phyloP scores from a whole-genome alignment of 495 filamentous ascomycete species.

The Penicillium samsonianum region DNA sequence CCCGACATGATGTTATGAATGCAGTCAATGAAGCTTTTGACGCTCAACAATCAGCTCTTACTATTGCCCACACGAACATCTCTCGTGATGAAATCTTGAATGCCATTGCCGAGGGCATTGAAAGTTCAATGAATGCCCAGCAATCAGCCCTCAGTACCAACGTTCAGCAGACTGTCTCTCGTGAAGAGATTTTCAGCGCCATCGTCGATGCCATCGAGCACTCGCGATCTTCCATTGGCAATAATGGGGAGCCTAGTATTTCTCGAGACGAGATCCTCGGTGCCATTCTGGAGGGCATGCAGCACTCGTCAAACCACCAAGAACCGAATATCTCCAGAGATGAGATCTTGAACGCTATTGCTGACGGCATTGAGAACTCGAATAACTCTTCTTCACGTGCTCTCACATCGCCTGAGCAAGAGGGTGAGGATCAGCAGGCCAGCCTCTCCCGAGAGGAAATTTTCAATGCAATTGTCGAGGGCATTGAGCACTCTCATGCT shows the following conservation, averaged over 20 bases:
- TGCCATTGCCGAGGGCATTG: conserved; percentile 41
- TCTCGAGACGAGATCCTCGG: conserved; percentile 45
- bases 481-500: conserved; percentile 18
- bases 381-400: background rate
- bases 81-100: conserved; percentile 54
- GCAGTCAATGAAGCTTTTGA: conserved; percentile 58
- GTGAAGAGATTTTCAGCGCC: conserved; percentile 52
- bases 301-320: conserved; percentile 8
- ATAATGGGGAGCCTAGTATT: conserved; percentile 26
- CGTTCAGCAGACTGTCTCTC: conserved; percentile 19
- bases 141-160: conserved; percentile 33
- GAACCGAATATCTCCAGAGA: conserved; percentile 40
- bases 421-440: background rate
- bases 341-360: conserved; percentile 43
- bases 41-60: conserved; percentile 45
- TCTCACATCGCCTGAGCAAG: conserved; percentile 1
- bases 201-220: conserved; percentile 51
- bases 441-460: conserved; percentile 34
- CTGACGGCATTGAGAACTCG: conserved; percentile 5
- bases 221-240: conserved; percentile 5
- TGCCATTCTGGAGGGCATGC: conserved; percentile 52
- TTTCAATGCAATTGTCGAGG: conserved; percentile 51
- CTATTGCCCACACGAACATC: conserved; percentile 31
- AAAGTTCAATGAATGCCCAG: conserved; percentile 49
- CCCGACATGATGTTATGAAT: conserved; percentile 52